phyloP scores from a whole-genome alignment of 2,329 filamentous ascomycete species.

The Fragosphaeria purpurea region DNA sequence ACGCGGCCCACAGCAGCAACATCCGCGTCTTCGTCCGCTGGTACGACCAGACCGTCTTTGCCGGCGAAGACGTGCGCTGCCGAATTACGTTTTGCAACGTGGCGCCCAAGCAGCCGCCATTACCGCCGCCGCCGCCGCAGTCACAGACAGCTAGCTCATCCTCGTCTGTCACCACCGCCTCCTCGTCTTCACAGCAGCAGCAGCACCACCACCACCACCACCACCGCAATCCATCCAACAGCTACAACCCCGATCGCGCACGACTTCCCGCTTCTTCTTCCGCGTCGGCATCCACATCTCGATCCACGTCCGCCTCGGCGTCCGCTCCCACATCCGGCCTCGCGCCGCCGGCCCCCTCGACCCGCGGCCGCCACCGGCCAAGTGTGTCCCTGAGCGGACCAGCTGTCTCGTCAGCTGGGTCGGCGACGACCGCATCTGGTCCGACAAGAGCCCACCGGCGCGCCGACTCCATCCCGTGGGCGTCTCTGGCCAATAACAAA shows the following conservation, averaged over 20 bases:
- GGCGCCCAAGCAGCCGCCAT: slow-evolving; percentile 22
- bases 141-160: not conserved
- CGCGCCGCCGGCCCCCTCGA: slow-evolving; percentile 3
- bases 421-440: not conserved
- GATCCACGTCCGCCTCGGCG: not conserved
- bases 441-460: not conserved
- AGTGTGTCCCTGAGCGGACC: slow-evolving; percentile 14
- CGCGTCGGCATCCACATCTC: not conserved
- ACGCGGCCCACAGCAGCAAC: slow-evolving; percentile 37
- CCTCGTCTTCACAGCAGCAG: not conserved
- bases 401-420: not conserved
- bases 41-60: slow-evolving; percentile 89
- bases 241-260: slow-evolving; percentile 3
- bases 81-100: slow-evolving; percentile 95
- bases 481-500: not conserved
- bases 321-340: not conserved
- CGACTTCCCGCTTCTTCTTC: slow-evolving; percentile 1
- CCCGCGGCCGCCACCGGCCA: slow-evolving; percentile 10
- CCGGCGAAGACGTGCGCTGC: slow-evolving; percentile 91
- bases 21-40: slow-evolving; percentile 94
- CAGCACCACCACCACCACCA: slow-evolving; percentile 19
- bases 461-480: not conserved
- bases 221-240: slow-evolving; percentile 13
- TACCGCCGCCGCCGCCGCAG: not conserved
- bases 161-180: not conserved